Conservation (phyloP, 108 stramenopile species). For the Licmophora abbreviata region DNA sequence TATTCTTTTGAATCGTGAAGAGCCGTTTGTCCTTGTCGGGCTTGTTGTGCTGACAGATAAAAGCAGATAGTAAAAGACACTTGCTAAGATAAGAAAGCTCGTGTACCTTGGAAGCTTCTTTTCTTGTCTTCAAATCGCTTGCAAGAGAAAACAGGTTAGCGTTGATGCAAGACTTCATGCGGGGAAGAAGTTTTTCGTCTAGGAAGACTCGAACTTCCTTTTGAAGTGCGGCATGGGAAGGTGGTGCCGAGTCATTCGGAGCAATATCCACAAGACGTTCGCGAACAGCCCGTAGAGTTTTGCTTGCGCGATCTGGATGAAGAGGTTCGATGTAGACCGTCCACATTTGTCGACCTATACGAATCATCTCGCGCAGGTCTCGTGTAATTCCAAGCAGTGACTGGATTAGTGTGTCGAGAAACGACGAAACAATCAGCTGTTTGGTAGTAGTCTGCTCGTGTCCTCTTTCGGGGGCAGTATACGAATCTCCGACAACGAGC, state of each 20-base stretch:
- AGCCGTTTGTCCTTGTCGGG: slow-evolving; percentile 44
- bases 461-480: too few species aligned
- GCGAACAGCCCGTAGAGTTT: not conserved
- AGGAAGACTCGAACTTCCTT: not conserved
- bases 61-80: slow-evolving; percentile 58
- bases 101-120: not conserved
- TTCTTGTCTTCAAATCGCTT: not conserved
- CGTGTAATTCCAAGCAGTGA: slow-evolving; percentile 31
- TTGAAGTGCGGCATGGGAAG: too few species aligned
- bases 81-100: slow-evolving; percentile 23
- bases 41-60: slow-evolving; percentile 64
- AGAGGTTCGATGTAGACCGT: slow-evolving; percentile 37
- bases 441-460: too few species aligned
- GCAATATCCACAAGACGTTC: not conserved
- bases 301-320: slow-evolving; percentile 6
- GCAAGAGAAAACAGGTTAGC: not conserved
- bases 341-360: slow-evolving; percentile 53
- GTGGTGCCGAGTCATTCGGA: too few species aligned
- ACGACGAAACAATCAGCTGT: too few species aligned
- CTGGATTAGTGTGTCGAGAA: slow-evolving; percentile 46
- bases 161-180: not conserved
- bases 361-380: slow-evolving; percentile 47
- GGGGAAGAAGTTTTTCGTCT: not conserved
- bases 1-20: slow-evolving; percentile 48
- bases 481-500: too few species aligned